Percentiles rank a stretch among this genome's conserved stretches.
These are phyloP conservation scores for Boletus bicolor DNA, from an alignment of 768 basidiomycete genomes.

Conservation along the genomic window DNA sequence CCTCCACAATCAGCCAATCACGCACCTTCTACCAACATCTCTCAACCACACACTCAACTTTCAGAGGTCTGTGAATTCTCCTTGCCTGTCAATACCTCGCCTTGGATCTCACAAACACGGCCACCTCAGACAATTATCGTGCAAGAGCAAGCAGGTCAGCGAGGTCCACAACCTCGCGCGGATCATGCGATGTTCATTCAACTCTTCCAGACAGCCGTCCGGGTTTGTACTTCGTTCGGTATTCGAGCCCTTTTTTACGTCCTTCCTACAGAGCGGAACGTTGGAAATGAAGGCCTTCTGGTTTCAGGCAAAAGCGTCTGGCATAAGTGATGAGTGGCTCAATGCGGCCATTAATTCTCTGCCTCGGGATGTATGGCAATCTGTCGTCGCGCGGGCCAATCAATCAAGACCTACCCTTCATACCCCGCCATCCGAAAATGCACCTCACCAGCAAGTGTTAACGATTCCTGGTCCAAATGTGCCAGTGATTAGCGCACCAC, in stretches of 20 bases:
- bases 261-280: conserved; percentile 14
- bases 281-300: conserved; percentile 11
- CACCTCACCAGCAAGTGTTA: background rate
- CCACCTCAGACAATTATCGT: background rate
- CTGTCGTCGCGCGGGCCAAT: conserved; percentile 2
- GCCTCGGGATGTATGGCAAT: conserved; percentile 15
- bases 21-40: background rate
- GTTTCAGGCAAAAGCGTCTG: conserved; percentile 12
- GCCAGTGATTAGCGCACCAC: background rate
- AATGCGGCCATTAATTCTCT: conserved; percentile 13
- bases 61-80: background rate
- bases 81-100: background rate
- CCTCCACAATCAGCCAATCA: background rate
- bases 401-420: background rate
- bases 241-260: conserved; percentile 2
- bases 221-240: conserved; percentile 16
- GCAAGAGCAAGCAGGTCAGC: conserved; percentile 12
- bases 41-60: conserved; percentile 3
- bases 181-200: conserved; percentile 20
- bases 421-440: background rate
- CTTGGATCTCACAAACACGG: background rate
- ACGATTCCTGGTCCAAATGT: background rate
- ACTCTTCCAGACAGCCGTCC: conserved; percentile 19
- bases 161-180: background rate
- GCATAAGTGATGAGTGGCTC: conserved; percentile 23